Evolutionary conservation across 768 basidiomycete genomes (phyloP).

Genomic region (Russula compacta): DNA sequence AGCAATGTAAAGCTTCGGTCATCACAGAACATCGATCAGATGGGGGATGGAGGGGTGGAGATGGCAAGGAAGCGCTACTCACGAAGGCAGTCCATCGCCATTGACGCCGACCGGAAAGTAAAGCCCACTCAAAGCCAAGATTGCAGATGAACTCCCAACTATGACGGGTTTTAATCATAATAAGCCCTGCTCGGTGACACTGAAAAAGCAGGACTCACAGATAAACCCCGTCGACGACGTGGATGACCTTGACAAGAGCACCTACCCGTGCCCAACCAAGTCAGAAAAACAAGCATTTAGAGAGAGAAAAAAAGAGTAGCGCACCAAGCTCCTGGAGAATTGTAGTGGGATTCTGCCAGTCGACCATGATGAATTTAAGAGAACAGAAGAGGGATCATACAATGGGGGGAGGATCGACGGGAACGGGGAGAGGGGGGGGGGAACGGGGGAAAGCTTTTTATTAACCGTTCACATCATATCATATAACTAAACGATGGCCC

Average conservation of each 20-base stretch:
- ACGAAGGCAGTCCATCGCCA: constrained; percentile 17
- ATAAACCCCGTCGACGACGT: constrained; percentile 17
- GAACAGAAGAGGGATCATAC: neutral
- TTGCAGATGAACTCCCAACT: constrained; percentile 19
- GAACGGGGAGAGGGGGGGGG: neutral
- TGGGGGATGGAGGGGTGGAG: neutral
- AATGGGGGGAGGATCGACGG: neutral
- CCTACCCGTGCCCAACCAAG: neutral
- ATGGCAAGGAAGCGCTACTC: neutral
- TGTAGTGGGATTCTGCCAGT: constrained; percentile 13
- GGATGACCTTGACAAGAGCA: constrained; percentile 13
- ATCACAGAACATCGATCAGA: neutral
- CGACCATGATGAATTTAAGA: constrained; percentile 4
- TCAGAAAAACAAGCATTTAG: no score
- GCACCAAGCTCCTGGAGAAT: constrained; percentile 4
- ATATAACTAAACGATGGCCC: neutral
- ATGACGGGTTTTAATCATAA: neutral
- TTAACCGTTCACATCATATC: neutral
- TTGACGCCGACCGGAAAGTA: constrained; percentile 6
- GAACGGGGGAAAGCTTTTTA: neutral
- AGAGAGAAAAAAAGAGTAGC: neutral
- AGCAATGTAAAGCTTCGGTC: constrained; percentile 12
- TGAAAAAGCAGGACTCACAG: constrained; percentile 7
- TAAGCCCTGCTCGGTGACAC: neutral
- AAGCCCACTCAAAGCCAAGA: constrained; percentile 14